phyloP scores from a whole-genome alignment of 2,329 filamentous ascomycete genomes.

The Colletotrichum liaoningense region DNA sequence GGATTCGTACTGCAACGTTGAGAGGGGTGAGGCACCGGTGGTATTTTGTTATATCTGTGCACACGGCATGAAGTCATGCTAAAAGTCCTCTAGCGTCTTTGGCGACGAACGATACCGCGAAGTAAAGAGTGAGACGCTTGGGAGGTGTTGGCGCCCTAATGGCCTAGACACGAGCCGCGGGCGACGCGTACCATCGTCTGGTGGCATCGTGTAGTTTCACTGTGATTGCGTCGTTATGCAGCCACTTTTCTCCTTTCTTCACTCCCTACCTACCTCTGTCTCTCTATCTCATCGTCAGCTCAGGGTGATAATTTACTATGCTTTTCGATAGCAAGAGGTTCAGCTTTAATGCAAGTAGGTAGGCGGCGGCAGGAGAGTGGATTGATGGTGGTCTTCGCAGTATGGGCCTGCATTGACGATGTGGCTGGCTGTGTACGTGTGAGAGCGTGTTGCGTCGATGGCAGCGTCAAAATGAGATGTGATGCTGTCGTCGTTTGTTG shows the following conservation, averaged over 20 bases:
- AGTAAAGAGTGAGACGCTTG: neutral
- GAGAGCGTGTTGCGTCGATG: neutral
- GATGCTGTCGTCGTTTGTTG: neutral
- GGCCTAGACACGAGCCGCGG: neutral
- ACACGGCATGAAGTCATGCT: neutral
- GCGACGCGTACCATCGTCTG: neutral
- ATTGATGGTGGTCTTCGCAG: neutral
- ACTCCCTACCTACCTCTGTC: neutral
- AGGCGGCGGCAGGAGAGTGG: neutral
- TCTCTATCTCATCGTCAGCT: neutral
- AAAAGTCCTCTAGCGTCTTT: neutral
- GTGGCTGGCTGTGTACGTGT: neutral
- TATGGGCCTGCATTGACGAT: neutral
- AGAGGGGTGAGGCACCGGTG: no score
- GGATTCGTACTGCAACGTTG: neutral
- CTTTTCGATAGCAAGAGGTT: neutral
- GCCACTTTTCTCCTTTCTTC: neutral
- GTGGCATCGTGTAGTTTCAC: slow-evolving; percentile 1
- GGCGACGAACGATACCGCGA: neutral
- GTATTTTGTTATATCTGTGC: neutral
- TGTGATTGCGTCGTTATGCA: slow-evolving; percentile 1
- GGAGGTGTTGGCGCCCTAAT: neutral
- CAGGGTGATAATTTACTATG: neutral
- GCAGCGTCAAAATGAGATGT: neutral
- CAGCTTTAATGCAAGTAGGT: neutral